These are phyloP conservation scores for Claviceps spartinae DNA, from an alignment of 2,329 filamentous ascomycete species.

Conservation along the genomic window DNA sequence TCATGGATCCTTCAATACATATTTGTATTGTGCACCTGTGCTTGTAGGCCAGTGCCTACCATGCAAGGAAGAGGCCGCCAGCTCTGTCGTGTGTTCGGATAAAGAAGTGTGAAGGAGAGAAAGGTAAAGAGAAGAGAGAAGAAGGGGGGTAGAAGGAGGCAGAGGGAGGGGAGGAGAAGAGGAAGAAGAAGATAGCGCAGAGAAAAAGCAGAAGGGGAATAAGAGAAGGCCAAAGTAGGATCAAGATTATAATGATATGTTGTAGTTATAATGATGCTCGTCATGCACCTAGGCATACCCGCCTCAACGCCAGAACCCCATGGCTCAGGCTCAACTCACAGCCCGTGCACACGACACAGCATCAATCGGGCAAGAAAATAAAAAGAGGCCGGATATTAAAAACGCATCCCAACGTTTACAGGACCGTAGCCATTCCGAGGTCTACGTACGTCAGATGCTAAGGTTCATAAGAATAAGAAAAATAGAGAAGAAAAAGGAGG, in stretches of 20 bases:
- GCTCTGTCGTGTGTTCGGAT: not conserved
- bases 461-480: not conserved
- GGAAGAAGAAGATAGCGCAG: not conserved
- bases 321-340: not conserved
- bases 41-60: not conserved
- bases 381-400: not conserved
- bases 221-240: not conserved
- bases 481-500: conserved; percentile 2
- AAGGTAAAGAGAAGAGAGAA: not conserved
- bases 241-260: not conserved
- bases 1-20: not conserved
- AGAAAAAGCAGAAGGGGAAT: not conserved
- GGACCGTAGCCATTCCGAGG: conserved; percentile 1
- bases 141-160: not conserved
- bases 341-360: not conserved
- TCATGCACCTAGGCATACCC: not conserved
- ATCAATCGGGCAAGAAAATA: not conserved
- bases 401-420: not conserved
- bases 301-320: not conserved
- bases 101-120: not conserved
- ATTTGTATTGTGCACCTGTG: not conserved
- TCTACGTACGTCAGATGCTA: conserved; percentile 9
- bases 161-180: not conserved
- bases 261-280: not conserved
- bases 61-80: not conserved